These are phyloP conservation scores for Oryza nivara DNA, from an alignment of 176 grass and related monocot genomes.

Conservation along the genomic window DNA sequence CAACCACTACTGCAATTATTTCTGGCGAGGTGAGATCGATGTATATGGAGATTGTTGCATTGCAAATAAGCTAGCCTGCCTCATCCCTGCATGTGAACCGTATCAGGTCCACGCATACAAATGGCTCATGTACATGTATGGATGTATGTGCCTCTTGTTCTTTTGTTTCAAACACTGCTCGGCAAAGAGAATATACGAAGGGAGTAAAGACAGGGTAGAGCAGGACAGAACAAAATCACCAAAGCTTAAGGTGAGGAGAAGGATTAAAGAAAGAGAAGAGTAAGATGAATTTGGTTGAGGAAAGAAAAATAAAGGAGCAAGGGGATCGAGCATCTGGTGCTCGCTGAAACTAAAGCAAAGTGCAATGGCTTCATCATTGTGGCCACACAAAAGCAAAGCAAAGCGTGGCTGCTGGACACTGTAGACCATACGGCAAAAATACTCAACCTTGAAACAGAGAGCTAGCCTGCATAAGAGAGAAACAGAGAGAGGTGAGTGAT, in stretches of 20 bases:
- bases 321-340: constrained; percentile 3
- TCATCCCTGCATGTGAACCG: background rate
- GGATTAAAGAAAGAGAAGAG: background rate
- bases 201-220: constrained; percentile 35
- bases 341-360: constrained; percentile 40
- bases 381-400: constrained; percentile 56
- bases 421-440: constrained; percentile 36
- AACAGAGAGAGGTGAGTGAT: background rate
- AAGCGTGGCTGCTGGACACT: constrained; percentile 39
- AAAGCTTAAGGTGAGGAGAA: background rate
- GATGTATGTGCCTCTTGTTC: constrained; percentile 13
- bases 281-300: constrained; percentile 21
- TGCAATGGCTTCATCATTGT: constrained; percentile 49
- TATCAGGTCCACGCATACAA: constrained; percentile 24
- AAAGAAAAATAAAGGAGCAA: background rate
- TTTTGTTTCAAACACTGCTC: constrained; percentile 1
- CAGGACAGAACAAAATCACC: constrained; percentile 30
- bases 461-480: background rate
- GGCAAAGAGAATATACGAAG: constrained; percentile 49
- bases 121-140: background rate
- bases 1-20: constrained; percentile 15
- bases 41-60: background rate
- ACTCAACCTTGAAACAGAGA: background rate
- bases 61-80: background rate
- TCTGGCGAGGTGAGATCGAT: background rate